Base-by-base conservation (phyloP, 2,329 filamentous ascomycete genomes). In the Phoma sp. region DNA sequence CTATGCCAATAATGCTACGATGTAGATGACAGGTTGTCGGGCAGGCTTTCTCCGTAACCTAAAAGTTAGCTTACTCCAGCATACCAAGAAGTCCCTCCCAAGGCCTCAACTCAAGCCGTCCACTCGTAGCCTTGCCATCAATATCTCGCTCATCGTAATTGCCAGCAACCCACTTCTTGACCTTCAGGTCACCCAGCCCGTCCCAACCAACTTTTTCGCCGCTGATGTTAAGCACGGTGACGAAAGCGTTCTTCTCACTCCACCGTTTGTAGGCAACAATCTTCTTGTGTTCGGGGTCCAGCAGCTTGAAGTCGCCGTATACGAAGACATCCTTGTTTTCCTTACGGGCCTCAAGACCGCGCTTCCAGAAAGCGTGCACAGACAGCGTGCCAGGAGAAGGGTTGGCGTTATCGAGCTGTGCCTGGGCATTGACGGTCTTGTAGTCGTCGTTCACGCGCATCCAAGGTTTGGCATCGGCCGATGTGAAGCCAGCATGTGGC, bases 341-440 rank as follows among this genome's bases (percentile, higher is more conserved):
- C 71, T 86, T 87, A 43, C 87, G 79, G 45, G 83, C 76, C 47
- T 64, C 69, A 18, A 89, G 74, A 43, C 80, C 78, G 21, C 77
- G 71, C 68, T 81, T 81, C 84, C 87, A 90, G 71, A 87, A 89
- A 25, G 80, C 78, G 55, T 85, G 77, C 1, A 87, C 82, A 7
- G 81, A 82, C 10, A 77, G 66, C 1, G 71, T 72, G 12, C 67
- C 69, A 1, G 62, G 61, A 1, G 56, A 39, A 0, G 68, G 64
- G 1, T 69, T 61, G 7, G 76, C 60, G 9, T 67, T 68, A 0
- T 55, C 46, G 5, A 69, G 47, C 65, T 90, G 87, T 0, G 76
- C 74, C 2, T 80, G 79, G 1, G 84, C 86, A 56, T 90, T 89
- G 65, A 87, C 70, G 1, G 68, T 69, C 45, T 68, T 73, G 65